Evolutionary conservation across 441 rosid genomes (phyloP).

Genomic region (Adansonia madagascariensis): DNA sequence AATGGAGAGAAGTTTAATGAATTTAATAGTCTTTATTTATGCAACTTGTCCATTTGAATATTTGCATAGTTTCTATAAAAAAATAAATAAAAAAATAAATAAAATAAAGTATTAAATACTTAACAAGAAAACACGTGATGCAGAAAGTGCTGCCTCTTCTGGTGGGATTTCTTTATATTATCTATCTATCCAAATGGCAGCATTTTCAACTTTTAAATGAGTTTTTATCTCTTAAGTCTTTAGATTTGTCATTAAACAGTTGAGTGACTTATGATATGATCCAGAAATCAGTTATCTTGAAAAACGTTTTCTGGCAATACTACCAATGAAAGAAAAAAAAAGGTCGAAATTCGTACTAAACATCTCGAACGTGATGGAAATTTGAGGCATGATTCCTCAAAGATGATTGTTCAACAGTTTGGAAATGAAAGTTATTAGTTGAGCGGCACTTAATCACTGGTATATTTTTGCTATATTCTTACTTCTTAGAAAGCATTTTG

Average conservation of each 20-base stretch:
- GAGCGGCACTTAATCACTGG: too few species aligned
- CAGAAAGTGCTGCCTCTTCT: not conserved
- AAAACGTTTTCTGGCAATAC: not conserved
- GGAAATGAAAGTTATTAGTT: too few species aligned
- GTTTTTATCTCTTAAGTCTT: not conserved
- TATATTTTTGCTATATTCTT: not conserved
- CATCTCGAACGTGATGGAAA: not conserved
- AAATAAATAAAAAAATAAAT: too few species aligned
- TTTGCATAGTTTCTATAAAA: not conserved
- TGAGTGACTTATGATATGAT: not conserved
- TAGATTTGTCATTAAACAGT: not conserved
- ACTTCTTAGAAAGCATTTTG: not conserved
- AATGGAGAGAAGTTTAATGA: not conserved
- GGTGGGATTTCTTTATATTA: not conserved
- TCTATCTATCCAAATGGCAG: not conserved
- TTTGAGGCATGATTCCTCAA: not conserved
- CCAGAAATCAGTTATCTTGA: not conserved
- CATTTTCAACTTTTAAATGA: not conserved
- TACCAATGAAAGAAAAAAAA: not conserved
- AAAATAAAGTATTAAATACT: not conserved
- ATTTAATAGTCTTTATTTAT: not conserved
- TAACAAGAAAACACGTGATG: not conserved
- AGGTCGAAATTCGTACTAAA: not conserved
- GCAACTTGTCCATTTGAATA: constrained; percentile 1
- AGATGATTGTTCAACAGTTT: not conserved